A percentile compares a stretch with the other conserved stretches of the same genome.
Conservation (phyloP, 2,329 filamentous ascomycete species). For the Beauveria rudraprayagi region DNA sequence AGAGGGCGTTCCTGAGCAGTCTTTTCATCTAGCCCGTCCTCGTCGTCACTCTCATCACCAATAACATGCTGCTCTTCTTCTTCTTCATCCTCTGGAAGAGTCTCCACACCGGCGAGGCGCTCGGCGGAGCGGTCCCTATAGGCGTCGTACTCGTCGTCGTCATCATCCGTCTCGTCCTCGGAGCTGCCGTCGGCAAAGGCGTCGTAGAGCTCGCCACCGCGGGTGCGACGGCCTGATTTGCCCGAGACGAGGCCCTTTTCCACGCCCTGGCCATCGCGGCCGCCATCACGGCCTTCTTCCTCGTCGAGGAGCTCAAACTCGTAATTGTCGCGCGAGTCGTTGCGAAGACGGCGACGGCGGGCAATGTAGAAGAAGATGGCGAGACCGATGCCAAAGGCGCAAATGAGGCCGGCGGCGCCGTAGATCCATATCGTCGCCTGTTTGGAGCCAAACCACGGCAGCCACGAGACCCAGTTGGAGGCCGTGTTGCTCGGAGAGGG, state of each 20-base stretch:
- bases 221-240: slow-evolving; percentile 39
- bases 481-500: slow-evolving; percentile 43
- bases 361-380: slow-evolving; percentile 77
- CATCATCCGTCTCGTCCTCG: slow-evolving; percentile 45
- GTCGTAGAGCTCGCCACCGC: slow-evolving; percentile 91
- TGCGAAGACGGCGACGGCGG: slow-evolving; percentile 66
- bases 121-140: slow-evolving; percentile 33
- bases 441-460: slow-evolving; percentile 85
- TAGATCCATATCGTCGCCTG: slow-evolving; percentile 91
- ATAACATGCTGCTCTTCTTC: slow-evolving; percentile 40
- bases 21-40: slow-evolving; percentile 15
- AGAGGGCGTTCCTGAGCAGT: not conserved
- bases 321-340: slow-evolving; percentile 72
- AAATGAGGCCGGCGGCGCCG: slow-evolving; percentile 74
- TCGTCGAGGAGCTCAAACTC: slow-evolving; percentile 91
- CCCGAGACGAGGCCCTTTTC: slow-evolving; percentile 36
- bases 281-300: slow-evolving; percentile 64
- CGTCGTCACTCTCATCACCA: slow-evolving; percentile 38
- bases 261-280: slow-evolving; percentile 48
- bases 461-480: slow-evolving; percentile 72
- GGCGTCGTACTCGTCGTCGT: slow-evolving; percentile 35
- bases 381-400: slow-evolving; percentile 72
- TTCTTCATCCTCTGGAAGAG: slow-evolving; percentile 25
- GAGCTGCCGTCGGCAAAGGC: slow-evolving; percentile 83
- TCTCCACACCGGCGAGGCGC: slow-evolving; percentile 17